A percentile compares a stretch with the other conserved stretches of the same genome.
phyloP scores from a whole-genome alignment of 805 yeast genomes.

The Sporopachydermia lactativora region DNA sequence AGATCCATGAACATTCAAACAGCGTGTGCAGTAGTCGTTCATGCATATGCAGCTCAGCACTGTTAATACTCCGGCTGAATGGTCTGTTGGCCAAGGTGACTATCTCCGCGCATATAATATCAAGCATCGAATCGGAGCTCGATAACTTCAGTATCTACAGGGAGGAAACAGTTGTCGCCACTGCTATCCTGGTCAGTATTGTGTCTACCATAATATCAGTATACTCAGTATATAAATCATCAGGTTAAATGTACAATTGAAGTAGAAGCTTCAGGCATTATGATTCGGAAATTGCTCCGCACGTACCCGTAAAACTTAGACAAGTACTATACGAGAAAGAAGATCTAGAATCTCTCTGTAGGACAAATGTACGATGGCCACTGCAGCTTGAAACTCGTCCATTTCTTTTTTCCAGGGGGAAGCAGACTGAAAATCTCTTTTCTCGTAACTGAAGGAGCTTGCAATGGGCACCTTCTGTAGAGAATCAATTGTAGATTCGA shows the following conservation, averaged over 20 bases:
- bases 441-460: neutral
- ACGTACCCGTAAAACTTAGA: too few relatives aligned
- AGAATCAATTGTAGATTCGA: neutral
- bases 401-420: constrained; percentile 1
- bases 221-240: too few relatives aligned
- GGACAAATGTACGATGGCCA: neutral
- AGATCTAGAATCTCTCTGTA: neutral
- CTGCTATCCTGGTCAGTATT: too few relatives aligned
- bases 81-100: too few relatives aligned
- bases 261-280: too few relatives aligned
- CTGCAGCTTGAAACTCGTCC: neutral
- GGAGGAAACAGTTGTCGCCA: too few relatives aligned
- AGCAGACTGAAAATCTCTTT: neutral
- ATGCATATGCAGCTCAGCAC: constrained; percentile 69
- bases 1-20: constrained; percentile 96
- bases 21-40: constrained; percentile 88
- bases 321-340: neutral
- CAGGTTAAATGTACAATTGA: too few relatives aligned
- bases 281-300: too few relatives aligned
- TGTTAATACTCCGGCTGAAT: constrained; percentile 22
- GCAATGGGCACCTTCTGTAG: neutral
- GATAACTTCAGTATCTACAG: too few relatives aligned
- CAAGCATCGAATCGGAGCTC: too few relatives aligned
- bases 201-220: too few relatives aligned
- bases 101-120: too few relatives aligned